Conservation (phyloP, 1,139 yeast species). For the Protomyces pachydermus region DNA sequence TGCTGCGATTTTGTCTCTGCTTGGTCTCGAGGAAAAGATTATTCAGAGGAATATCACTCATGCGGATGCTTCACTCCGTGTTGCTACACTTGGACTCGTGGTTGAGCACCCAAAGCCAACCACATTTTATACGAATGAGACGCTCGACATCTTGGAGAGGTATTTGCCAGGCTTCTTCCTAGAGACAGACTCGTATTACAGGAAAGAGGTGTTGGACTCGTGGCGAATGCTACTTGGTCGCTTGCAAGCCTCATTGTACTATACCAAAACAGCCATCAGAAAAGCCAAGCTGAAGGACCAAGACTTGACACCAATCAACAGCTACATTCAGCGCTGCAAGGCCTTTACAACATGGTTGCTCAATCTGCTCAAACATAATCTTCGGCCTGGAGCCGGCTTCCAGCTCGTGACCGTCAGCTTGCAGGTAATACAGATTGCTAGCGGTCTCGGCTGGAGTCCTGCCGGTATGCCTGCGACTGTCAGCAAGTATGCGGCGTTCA, state of each 20-base stretch:
- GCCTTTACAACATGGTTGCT: slow-evolving; percentile 20
- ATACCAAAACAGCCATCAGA: background rate
- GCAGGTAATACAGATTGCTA: slow-evolving; percentile 19
- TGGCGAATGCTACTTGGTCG: slow-evolving; percentile 18
- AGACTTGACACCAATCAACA: background rate
- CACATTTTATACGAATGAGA: background rate
- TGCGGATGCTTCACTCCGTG: slow-evolving; percentile 4
- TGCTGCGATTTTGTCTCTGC: background rate
- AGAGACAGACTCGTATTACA: slow-evolving; percentile 22
- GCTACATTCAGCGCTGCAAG: background rate
- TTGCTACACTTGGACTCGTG: slow-evolving; percentile 9
- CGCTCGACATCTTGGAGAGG: slow-evolving; percentile 1
- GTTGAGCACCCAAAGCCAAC: slow-evolving; percentile 16
- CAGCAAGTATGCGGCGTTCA: slow-evolving; percentile 7
- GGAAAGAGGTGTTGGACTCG: slow-evolving; percentile 18
- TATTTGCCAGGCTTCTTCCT: slow-evolving; percentile 8
- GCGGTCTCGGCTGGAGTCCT: slow-evolving; percentile 19
- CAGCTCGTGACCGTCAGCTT: slow-evolving; percentile 19
- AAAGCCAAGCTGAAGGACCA: background rate
- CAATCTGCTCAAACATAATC: slow-evolving; percentile 10
- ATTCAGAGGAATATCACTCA: slow-evolving; percentile 5
- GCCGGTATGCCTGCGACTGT: slow-evolving; percentile 5
- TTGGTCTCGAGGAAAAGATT: slow-evolving; percentile 4
- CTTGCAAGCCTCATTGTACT: slow-evolving; percentile 13
- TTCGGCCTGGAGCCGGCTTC: slow-evolving; percentile 23